Percentiles rank a stretch among this genome's conserved stretches.
Conservation (phyloP, 805 yeast genomes). For the Starmerella stellata region DNA sequence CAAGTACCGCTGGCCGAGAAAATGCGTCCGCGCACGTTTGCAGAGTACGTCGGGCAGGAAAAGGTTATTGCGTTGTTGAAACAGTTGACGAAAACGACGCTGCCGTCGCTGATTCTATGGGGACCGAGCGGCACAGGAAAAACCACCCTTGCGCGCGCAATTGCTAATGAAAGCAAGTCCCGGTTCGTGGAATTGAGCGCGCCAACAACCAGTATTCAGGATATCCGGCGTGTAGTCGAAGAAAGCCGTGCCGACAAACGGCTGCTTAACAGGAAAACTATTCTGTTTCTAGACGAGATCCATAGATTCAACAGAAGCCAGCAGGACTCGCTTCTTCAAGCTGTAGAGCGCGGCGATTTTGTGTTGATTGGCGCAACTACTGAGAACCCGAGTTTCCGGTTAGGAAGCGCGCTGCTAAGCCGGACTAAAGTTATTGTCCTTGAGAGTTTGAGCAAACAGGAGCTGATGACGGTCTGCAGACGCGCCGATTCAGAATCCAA, state of each 20-base stretch:
- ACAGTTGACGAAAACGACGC: constrained; percentile 37
- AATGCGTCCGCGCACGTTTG: constrained; percentile 55
- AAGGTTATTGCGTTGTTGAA: constrained; percentile 54
- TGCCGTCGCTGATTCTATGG: constrained; percentile 75
- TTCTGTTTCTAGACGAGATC: constrained; percentile 79
- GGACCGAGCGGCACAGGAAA: constrained; percentile 94
- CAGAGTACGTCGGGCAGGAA: constrained; percentile 67
- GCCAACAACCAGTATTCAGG: constrained; percentile 49
- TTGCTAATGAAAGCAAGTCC: constrained; percentile 36
- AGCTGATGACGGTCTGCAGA: constrained; percentile 35
- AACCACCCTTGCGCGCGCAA: constrained; percentile 64
- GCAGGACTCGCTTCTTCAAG: constrained; percentile 73
- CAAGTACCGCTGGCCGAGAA: constrained; percentile 50
- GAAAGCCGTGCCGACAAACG: constrained; percentile 31
- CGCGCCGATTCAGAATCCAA: constrained; percentile 39
- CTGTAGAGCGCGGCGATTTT: constrained; percentile 67
- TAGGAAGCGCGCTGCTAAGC: constrained; percentile 66
- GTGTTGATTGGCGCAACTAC: constrained; percentile 91
- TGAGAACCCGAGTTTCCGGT: constrained; percentile 73
- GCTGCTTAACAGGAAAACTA: constrained; percentile 36
- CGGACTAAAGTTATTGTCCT: constrained; percentile 68
- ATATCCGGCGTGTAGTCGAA: constrained; percentile 45
- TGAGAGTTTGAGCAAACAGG: constrained; percentile 32
- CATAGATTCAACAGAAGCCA: constrained; percentile 75
- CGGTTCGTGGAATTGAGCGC: constrained; percentile 72